Conservation (phyloP, 139 green algal species). For the Medakamo hakoo region DNA sequence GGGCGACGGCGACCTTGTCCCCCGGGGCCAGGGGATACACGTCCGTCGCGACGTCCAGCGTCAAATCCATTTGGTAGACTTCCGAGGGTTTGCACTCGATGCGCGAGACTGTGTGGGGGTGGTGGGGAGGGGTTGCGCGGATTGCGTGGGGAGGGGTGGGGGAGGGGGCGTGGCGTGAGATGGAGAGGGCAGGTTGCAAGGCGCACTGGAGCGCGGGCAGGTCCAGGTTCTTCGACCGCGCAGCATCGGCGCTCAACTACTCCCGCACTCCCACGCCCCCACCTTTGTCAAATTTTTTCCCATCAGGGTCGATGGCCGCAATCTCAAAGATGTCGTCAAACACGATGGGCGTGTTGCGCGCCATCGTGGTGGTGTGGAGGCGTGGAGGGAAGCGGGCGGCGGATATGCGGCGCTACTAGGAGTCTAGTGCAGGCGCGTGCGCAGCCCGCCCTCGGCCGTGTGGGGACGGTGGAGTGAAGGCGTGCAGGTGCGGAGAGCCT, state of each 20-base stretch:
- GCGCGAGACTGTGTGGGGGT: constrained; percentile 60
- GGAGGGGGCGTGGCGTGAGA: neutral
- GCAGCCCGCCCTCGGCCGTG: too few species aligned
- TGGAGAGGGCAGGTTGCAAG: neutral
- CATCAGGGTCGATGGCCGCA: constrained; percentile 66
- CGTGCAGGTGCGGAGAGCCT: too few species aligned
- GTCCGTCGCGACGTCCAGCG: constrained; percentile 84
- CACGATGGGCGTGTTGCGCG: constrained; percentile 21
- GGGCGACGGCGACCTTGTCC: constrained; percentile 68
- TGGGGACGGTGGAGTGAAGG: too few species aligned
- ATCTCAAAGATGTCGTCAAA: constrained; percentile 93
- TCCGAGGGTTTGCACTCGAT: constrained; percentile 59
- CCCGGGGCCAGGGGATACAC: constrained; percentile 71
- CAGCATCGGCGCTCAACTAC: neutral
- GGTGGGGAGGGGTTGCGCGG: neutral
- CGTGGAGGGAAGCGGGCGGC: neutral
- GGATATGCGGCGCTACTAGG: too few species aligned
- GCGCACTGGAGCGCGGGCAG: too few species aligned
- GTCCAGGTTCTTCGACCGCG: too few species aligned
- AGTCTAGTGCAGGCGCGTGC: too few species aligned
- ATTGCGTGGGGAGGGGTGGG: neutral
- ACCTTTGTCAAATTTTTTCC: constrained; percentile 96
- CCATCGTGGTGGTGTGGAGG: constrained; percentile 4
- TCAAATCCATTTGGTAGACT: constrained; percentile 83
- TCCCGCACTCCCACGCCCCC: constrained; percentile 1